phyloP scores from a whole-genome alignment of 2,329 filamentous ascomycete genomes.

The Xylariaceae sp. region DNA sequence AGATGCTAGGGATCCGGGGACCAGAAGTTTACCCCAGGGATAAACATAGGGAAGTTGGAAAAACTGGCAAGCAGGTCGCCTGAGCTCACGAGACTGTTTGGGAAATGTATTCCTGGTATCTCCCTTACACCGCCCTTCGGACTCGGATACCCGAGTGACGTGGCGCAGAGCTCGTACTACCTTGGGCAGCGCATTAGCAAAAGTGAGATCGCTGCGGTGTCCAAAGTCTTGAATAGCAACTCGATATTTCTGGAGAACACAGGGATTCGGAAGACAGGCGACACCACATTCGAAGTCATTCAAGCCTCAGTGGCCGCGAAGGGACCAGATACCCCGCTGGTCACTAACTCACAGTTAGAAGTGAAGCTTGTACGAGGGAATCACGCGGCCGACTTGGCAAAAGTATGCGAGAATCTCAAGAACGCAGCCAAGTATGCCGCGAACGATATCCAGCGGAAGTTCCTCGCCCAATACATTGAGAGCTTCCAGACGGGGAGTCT shows the following conservation, averaged over 20 bases:
- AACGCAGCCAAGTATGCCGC: slow-evolving; percentile 56
- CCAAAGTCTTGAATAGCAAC: slow-evolving; percentile 57
- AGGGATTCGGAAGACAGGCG: slow-evolving; percentile 51
- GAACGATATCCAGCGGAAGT: slow-evolving; percentile 59
- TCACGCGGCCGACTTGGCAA: slow-evolving; percentile 56
- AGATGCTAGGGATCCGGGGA: slow-evolving; percentile 58
- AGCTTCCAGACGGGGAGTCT: slow-evolving; percentile 64
- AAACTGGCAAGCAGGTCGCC: slow-evolving; percentile 51
- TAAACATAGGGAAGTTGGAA: slow-evolving; percentile 49
- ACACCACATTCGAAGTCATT: slow-evolving; percentile 54
- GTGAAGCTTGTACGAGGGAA: slow-evolving; percentile 60
- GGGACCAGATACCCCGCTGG: slow-evolving; percentile 4
- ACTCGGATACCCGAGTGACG: slow-evolving; percentile 60
- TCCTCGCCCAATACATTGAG: slow-evolving; percentile 59
- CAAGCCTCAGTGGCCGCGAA: slow-evolving; percentile 41
- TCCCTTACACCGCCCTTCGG: slow-evolving; percentile 58
- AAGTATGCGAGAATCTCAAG: slow-evolving; percentile 54
- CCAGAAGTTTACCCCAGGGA: slow-evolving; percentile 63
- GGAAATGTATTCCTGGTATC: slow-evolving; percentile 53
- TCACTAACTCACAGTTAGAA: slow-evolving; percentile 43
- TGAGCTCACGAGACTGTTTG: slow-evolving; percentile 50
- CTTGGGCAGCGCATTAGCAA: slow-evolving; percentile 57
- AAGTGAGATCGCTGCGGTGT: slow-evolving; percentile 59
- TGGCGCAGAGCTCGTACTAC: slow-evolving; percentile 64
- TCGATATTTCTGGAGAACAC: slow-evolving; percentile 65